phyloP scores from a whole-genome alignment of 257 asterid species.

The Solanum sparsipilum region DNA sequence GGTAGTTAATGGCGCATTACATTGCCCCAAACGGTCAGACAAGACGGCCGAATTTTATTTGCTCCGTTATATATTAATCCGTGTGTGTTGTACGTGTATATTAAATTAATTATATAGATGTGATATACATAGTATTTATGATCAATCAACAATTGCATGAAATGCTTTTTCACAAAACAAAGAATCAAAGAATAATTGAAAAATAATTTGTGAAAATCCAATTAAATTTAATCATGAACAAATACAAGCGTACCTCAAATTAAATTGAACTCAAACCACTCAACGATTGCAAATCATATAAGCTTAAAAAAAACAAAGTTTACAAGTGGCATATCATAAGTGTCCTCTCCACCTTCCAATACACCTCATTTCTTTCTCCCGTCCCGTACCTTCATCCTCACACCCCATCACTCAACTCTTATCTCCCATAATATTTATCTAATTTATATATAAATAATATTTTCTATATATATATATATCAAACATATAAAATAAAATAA shows the following conservation, averaged over 20 bases:
- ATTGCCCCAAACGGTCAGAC: background rate
- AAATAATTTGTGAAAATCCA: no score
- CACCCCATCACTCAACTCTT: background rate
- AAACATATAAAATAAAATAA: no score
- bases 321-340: background rate
- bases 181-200: background rate
- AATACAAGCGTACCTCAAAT: no score
- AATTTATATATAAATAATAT: no score
- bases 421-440: background rate
- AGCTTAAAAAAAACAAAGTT: no score
- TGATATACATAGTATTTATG: background rate
- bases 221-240: no score
- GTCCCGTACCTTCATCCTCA: no score
- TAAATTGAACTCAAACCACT: no score
- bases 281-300: no score
- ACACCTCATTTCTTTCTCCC: no score
- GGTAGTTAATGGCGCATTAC: background rate
- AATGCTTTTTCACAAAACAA: background rate
- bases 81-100: background rate
- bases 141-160: background rate
- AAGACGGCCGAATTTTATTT: background rate
- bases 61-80: background rate
- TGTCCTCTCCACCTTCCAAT: background rate
- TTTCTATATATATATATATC: accelerated
- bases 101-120: no score